Evolutionary conservation across 768 basidiomycete genomes (phyloP).

Genomic region (Mycena alexandri): DNA sequence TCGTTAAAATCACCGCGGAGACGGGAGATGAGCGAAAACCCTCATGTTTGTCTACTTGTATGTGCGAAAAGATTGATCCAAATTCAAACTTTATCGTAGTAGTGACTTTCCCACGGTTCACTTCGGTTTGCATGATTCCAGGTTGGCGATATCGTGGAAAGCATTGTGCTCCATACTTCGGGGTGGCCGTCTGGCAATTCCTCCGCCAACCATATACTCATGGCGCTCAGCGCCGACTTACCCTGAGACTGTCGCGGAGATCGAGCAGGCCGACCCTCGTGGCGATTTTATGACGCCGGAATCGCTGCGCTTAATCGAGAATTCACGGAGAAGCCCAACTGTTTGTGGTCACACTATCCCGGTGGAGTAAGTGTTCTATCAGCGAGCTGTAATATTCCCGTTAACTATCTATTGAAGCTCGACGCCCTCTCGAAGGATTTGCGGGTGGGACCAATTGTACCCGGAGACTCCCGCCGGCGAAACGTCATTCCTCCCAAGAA

Average conservation of each 20-base stretch:
- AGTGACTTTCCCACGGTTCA: too few species aligned
- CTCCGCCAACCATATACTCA: constrained; percentile 1
- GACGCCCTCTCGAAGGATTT: constrained; percentile 1
- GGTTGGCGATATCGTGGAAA: constrained; percentile 37
- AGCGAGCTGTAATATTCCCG: neutral
- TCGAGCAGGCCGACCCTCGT: neutral
- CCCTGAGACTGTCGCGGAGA: neutral
- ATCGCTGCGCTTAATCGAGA: neutral
- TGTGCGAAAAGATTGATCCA: too few species aligned
- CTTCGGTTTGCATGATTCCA: constrained; percentile 45
- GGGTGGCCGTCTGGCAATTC: constrained; percentile 5
- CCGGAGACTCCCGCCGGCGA: neutral
- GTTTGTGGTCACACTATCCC: neutral
- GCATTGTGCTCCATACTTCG: constrained; percentile 14
- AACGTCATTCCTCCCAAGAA: neutral
- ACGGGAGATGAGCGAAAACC: too few species aligned
- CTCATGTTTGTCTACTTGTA: too few species aligned
- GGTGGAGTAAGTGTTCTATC: constrained; percentile 4
- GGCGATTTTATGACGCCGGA: neutral
- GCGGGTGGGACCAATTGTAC: constrained; percentile 7
- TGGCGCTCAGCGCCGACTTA: constrained; percentile 2
- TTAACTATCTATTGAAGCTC: neutral
- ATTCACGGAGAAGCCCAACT: constrained; percentile 7
- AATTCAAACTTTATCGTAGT: too few species aligned
- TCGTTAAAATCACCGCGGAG: too few species aligned